Evolutionary conservation across 169 alveolate genomes (phyloP).

Genomic region (Ichthyophthirius multifiliis): DNA sequence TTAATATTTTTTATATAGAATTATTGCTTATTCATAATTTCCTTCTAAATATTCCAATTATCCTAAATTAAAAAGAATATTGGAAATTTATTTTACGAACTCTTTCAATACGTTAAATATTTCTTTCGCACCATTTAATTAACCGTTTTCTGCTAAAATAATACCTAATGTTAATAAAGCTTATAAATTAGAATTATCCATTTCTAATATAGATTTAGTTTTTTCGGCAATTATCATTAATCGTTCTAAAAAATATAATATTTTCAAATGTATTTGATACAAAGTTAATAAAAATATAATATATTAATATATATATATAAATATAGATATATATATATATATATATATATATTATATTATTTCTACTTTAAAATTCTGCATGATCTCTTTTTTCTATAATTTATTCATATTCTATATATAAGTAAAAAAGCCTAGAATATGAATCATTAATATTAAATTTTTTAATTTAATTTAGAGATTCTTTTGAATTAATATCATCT

Average conservation of each 20-base stretch:
- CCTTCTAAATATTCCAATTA: neutral
- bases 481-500: neutral
- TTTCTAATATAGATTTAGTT: neutral
- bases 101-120: neutral
- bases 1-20: neutral
- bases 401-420: neutral
- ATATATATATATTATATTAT: too few relatives aligned
- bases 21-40: neutral
- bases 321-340: too few relatives aligned
- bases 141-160: conserved; percentile 1
- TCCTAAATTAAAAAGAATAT: neutral
- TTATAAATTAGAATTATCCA: neutral
- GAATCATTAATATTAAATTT: neutral
- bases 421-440: neutral
- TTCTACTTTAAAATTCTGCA: neutral
- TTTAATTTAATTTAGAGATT: neutral
- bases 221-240: neutral
- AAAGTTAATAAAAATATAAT: too few relatives aligned
- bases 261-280: neutral
- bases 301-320: too few relatives aligned
- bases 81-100: neutral
- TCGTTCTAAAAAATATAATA: neutral
- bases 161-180: neutral
- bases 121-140: neutral
- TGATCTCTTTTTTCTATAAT: neutral